Base-by-base conservation (phyloP, 441 rosid species). In the Rhodomyrtus psidioides region DNA sequence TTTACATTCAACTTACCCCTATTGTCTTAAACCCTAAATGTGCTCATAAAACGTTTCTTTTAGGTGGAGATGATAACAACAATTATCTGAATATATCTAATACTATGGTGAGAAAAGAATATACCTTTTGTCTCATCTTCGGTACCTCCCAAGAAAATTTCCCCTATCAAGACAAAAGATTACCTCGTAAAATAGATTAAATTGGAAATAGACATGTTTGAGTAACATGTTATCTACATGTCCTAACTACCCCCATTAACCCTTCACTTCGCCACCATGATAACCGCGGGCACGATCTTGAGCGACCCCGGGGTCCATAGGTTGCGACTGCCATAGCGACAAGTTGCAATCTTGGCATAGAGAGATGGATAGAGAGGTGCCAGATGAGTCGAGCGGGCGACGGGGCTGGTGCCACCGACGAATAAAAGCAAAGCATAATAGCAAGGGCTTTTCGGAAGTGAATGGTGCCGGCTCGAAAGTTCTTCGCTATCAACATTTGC, bases 341-440 rank as follows among this genome's bases (percentile, higher is more conserved):
- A 12, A 60, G 6, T 60, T 28, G 42, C 74, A 0, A 60, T 42
- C 39, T 60, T 15, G 21, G 21, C 39, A 8, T 2, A 1, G 2
- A 34, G 14, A 34, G 24, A 30, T 4, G 24, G 7, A 30, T 65
- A 1, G 13, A 65, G 76, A 65, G 7, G 14, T 6, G 24, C 13
- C 0, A 1, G 13, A 65, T 34, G 15, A 65, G 46, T 34, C 14
- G 46, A 65, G 46, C 9, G 15, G 6, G 49, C 56, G 7, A 54
- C 23, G 9, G 56, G 56, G 23, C 24, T 19, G 56, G 56, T 17
- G 56, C 56, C 56, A 17, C 24, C 9, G 4, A 54, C 3, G 23
- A 54, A 54, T 17, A 7, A 23, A 8, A 23, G 4, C 0, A 1
- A n/a, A n/a, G n/a, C n/a, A n/a, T 0, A 2, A 34, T 1, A 1